phyloP scores from a whole-genome alignment of 495 filamentous ascomycete species.

The Astrocystis sublimbata region DNA sequence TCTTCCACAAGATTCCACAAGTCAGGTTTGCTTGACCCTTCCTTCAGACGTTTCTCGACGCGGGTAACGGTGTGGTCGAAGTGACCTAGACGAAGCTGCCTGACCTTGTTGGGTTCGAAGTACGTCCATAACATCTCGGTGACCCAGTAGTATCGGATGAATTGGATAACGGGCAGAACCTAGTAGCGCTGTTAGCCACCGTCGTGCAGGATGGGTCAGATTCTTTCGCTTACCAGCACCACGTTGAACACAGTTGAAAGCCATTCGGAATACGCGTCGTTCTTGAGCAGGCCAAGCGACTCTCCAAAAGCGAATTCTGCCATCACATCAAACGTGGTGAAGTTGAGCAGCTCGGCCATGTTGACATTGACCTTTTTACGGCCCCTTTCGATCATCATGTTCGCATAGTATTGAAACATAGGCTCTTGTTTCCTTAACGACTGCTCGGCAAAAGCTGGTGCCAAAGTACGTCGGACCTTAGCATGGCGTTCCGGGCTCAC shows the following conservation, averaged over 20 bases:
- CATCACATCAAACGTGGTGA: conserved; percentile 51
- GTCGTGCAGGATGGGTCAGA: background rate
- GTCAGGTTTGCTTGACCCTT: conserved; percentile 6
- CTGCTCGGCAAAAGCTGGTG: conserved; percentile 49
- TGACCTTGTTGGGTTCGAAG: conserved; percentile 5
- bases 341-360: conserved; percentile 35
- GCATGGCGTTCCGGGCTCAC: conserved; percentile 22
- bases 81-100: conserved; percentile 12
- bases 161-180: conserved; percentile 10
- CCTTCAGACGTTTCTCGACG: conserved; percentile 11
- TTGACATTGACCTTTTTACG: conserved; percentile 27
- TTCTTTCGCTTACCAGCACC: conserved; percentile 1
- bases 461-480: conserved; percentile 38
- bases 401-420: conserved; percentile 44
- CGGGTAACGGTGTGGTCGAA: conserved; percentile 14
- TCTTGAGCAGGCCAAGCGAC: conserved; percentile 44
- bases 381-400: conserved; percentile 34
- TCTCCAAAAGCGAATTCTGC: conserved; percentile 52
- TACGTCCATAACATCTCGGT: background rate
- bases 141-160: conserved; percentile 13
- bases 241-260: conserved; percentile 17
- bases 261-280: conserved; percentile 7
- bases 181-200: background rate
- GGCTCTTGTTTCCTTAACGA: conserved; percentile 47
- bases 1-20: conserved; percentile 16